Evolutionary conservation across 371 early-diverging fungal genomes (phyloP), one percentile per base, ranked within the genome.

Genomic region (Mucor irregularis): DNA sequence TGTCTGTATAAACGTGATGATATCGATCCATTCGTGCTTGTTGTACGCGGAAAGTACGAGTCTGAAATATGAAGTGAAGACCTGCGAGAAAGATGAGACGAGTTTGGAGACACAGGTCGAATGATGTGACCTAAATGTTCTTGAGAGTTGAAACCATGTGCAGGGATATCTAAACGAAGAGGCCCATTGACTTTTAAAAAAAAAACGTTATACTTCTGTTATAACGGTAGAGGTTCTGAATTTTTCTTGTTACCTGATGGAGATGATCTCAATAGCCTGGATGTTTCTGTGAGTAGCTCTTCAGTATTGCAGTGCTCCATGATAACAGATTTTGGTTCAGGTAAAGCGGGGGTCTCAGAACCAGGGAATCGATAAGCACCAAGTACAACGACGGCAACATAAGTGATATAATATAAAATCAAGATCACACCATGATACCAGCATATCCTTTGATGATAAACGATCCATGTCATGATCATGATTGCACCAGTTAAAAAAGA

Each of bases 401-500:
- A 88, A 1, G 69, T 49, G 2, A 76, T 29, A 53, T 88, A 88
- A 39, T 76, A 85, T 2, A 64, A 42, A 8, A 85, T 71, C 8
- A 88, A 57, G 2, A 69, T 53, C 2, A 84, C 44, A 10, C 84
- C 81, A 56, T 90, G 88, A 35, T 76, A 73, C 58, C 87, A 80
- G 0, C 76, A 76, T 16, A 89, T 87, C 29, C 78, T 68, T 17
- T 73, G 72, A 39, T 87, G 84, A 30, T 80, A 75, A 1, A 86
- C 77, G 31, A 89, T 86, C 57, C 80, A 82, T 4, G 84, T 68
- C 1, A 78, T 46, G 46, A 86, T 83, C 34, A 85, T 52, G 31
- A 86, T 76, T 19, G 91, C 85, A 19, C 87, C 82, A 3, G 77
- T 76, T 31, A 92, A 84, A 60, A 92, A 90, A 5, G 73, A 65